These are phyloP conservation scores for Globisporangium okanoganense DNA, from an alignment of 352 stramenopile genomes.

Conservation along the genomic window DNA sequence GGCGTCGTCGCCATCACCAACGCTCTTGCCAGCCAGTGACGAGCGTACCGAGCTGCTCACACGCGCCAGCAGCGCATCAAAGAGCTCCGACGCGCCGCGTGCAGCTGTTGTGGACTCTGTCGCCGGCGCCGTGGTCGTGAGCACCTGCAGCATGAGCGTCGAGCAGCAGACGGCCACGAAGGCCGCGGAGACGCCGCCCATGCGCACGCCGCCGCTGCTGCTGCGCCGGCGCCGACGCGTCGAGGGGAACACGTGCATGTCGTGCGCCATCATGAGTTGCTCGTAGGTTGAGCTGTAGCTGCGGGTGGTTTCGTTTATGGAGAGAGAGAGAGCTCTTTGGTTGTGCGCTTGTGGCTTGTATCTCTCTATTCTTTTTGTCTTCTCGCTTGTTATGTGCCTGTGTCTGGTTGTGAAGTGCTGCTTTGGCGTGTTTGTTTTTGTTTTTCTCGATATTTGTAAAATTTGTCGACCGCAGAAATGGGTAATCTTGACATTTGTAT, in stretches of 20 bases:
- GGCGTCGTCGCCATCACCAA: slow-evolving; percentile 13
- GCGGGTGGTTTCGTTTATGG: neutral
- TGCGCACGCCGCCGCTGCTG: neutral
- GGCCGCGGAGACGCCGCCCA: slow-evolving; percentile 8
- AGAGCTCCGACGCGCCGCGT: neutral
- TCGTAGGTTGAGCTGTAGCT: neutral
- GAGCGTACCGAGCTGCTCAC: slow-evolving; percentile 5
- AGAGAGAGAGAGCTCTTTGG: neutral
- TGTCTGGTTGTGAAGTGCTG: too few relatives aligned
- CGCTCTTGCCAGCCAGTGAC: slow-evolving; percentile 27
- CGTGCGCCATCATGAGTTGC: slow-evolving; percentile 3
- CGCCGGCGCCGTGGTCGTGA: slow-evolving; percentile 7
- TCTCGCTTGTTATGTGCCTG: too few relatives aligned
- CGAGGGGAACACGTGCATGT: slow-evolving; percentile 4
- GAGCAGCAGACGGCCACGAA: slow-evolving; percentile 17
- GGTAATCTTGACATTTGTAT: neutral
- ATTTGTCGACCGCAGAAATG: neutral
- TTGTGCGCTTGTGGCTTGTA: neutral
- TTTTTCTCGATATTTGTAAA: neutral
- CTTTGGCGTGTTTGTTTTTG: too few relatives aligned
- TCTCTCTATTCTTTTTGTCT: neutral
- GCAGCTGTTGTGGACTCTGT: neutral
- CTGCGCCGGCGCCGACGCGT: neutral
- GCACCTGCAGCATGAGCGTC: slow-evolving; percentile 16
- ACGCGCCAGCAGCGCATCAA: slow-evolving; percentile 6